Evolutionary conservation across 2,329 filamentous ascomycete genomes (phyloP).

Genomic region (Teratosphaeria pseudoeucalypti): DNA sequence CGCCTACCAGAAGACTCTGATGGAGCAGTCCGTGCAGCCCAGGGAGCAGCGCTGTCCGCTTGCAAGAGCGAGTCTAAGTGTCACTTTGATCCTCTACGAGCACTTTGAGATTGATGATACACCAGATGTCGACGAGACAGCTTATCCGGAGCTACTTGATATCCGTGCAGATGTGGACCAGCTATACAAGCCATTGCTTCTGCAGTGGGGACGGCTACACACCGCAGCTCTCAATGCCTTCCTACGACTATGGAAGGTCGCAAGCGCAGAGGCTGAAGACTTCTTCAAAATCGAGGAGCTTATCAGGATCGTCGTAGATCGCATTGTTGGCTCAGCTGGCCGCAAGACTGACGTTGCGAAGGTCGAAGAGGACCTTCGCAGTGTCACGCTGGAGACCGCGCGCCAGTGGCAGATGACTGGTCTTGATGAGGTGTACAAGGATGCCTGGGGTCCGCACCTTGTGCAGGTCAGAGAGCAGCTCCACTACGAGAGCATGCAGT

Average conservation of each 20-base stretch:
- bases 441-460: slow-evolving; percentile 86
- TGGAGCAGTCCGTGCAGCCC: slow-evolving; percentile 74
- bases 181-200: slow-evolving; percentile 72
- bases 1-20: slow-evolving; percentile 76
- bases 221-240: slow-evolving; percentile 78
- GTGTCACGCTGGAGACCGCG: slow-evolving; percentile 69
- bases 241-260: slow-evolving; percentile 84
- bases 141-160: slow-evolving; percentile 12
- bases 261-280: slow-evolving; percentile 72
- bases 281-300: slow-evolving; percentile 91
- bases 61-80: slow-evolving; percentile 72
- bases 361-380: slow-evolving; percentile 77
- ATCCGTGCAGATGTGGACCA: slow-evolving; percentile 61
- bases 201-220: slow-evolving; percentile 90
- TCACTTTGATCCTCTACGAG: slow-evolving; percentile 83
- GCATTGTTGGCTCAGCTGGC: slow-evolving; percentile 71
- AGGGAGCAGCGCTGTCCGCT: slow-evolving; percentile 70
- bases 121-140: slow-evolving; percentile 2
- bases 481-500: slow-evolving; percentile 82
- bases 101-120: slow-evolving; percentile 76
- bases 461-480: slow-evolving; percentile 83
- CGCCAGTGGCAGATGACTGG: slow-evolving; percentile 89
- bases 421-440: slow-evolving; percentile 81
- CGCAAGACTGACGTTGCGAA: slow-evolving; percentile 77
- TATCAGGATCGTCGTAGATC: slow-evolving; percentile 78